A percentile compares a stretch with the other conserved stretches of the same genome.
Conservation (phyloP, 2,329 filamentous ascomycete species). For the Chrysosporium queenslandicum region DNA sequence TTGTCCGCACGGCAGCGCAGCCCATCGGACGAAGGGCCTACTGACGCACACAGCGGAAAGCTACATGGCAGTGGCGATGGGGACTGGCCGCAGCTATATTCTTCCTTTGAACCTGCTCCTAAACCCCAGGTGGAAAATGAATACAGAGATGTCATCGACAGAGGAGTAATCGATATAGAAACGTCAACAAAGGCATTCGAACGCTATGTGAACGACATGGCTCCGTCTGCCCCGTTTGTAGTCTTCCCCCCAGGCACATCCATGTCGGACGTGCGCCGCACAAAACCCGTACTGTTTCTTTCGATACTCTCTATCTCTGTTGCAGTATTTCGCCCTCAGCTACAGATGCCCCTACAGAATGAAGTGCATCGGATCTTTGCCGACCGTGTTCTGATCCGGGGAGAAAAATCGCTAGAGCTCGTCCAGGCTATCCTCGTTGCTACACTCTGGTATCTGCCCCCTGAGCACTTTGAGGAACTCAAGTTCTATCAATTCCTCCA, state of each 20-base stretch:
- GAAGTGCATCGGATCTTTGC: constrained; percentile 65
- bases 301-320: constrained; percentile 48
- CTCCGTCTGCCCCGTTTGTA: constrained; percentile 48
- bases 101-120: neutral
- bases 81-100: constrained; percentile 19
- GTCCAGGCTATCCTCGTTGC: constrained; percentile 67
- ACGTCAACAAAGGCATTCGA: constrained; percentile 48
- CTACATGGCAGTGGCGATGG: constrained; percentile 9
- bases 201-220: constrained; percentile 46
- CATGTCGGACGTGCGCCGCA: constrained; percentile 46
- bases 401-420: constrained; percentile 72
- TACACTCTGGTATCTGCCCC: constrained; percentile 77
- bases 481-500: constrained; percentile 86
- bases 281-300: constrained; percentile 51
- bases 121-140: constrained; percentile 21
- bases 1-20: neutral
- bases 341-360: constrained; percentile 53
- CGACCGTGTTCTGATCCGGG: constrained; percentile 61
- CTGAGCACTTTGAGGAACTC: constrained; percentile 71
- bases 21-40: constrained; percentile 7
- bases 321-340: constrained; percentile 42
- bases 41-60: neutral
- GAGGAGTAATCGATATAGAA: constrained; percentile 43
- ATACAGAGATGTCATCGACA: constrained; percentile 41
- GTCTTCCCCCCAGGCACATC: constrained; percentile 47